Evolutionary conservation across 2,329 filamentous ascomycete species (phyloP).

Genomic region (Boeremia lycopersici): DNA sequence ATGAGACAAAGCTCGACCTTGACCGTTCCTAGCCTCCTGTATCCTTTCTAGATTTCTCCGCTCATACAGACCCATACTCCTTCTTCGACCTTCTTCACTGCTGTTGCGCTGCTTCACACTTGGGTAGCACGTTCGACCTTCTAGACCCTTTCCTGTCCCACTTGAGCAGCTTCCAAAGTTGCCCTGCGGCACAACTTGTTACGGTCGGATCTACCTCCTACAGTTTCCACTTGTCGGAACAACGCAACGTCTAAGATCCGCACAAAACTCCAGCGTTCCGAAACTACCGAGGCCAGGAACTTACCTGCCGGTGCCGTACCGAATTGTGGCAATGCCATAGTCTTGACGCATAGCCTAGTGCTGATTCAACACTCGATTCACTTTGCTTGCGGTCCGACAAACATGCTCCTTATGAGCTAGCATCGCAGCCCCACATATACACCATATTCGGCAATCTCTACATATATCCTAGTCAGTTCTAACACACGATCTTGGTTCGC

Average conservation of each 20-base stretch:
- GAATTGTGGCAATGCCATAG: slow-evolving; percentile 3
- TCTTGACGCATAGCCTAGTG: background rate
- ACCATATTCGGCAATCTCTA: background rate
- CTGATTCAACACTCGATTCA: slow-evolving; percentile 1
- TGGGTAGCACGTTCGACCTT: background rate
- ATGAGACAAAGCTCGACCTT: slow-evolving; percentile 1
- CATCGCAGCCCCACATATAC: background rate
- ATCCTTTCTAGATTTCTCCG: background rate
- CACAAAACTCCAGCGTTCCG: slow-evolving; percentile 3
- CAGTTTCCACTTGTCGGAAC: slow-evolving; percentile 1
- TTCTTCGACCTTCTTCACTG: background rate
- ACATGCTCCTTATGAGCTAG: background rate
- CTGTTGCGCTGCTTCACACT: background rate
- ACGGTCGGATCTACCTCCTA: slow-evolving; percentile 6
- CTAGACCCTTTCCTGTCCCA: background rate
- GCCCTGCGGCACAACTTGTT: background rate
- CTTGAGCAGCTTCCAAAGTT: background rate
- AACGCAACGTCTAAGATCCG: background rate
- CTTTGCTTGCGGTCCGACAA: slow-evolving; percentile 1
- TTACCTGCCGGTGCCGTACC: background rate
- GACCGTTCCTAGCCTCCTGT: background rate
- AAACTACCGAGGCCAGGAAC: background rate
- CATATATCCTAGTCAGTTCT: background rate
- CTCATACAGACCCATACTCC: background rate
- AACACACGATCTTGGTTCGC: background rate